Evolutionary conservation across 495 filamentous ascomycete species (phyloP), one percentile per base, ranked within the genome.

Genomic region (Penicillium manginii): DNA sequence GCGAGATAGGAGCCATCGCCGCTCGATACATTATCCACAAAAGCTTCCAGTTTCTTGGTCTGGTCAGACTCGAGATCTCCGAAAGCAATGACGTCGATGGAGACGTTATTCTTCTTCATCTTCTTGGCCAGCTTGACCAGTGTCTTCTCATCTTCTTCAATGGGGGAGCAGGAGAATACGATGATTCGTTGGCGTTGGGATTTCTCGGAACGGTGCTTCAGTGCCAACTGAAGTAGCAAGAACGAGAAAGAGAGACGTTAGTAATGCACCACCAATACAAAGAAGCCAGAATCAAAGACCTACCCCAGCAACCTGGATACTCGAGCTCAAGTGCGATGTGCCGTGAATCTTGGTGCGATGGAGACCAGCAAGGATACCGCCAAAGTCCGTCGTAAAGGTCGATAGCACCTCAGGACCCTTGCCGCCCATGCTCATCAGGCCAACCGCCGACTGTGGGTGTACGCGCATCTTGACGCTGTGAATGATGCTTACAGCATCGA

Each of bases 161-260:
- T 88, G 39, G 92, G 90, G 3, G 90, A 93, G 81, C 94, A 97
- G 49, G 90, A 91, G 76, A 98, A 98, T 18, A 91, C 91, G 70
- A 98, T 88, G 72, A 98, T 96, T 59, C 94, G 90, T 81, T 96
- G 92, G 49, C 88, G 85, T 74, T 97, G 93, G 35, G 89, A 90
- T 68, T 97, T 97, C 75, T 98, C 97, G 75, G 96, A 92, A 35
- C 94, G 88, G 74, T 98, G 94, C 79, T 98, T 98, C 61, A 98
- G 83, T n/a, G 94, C 94, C 55, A 98, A 84, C 91, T 97, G 55
- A 51, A 61, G 17, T 6, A 23, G 21, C 43, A 9, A 29, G 50
- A 33, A 22, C 18, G 26, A 35, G 58, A 37, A 56, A n/a, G n/a
- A n/a, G 4, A 19, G 17, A 43, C 6, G 58, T 58, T 5, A 59